A percentile compares a stretch with the other conserved stretches of the same genome.
Evolutionary conservation across 306 rosid genomes (phyloP).

Genomic region (Hylodesmum podocarpum): DNA sequence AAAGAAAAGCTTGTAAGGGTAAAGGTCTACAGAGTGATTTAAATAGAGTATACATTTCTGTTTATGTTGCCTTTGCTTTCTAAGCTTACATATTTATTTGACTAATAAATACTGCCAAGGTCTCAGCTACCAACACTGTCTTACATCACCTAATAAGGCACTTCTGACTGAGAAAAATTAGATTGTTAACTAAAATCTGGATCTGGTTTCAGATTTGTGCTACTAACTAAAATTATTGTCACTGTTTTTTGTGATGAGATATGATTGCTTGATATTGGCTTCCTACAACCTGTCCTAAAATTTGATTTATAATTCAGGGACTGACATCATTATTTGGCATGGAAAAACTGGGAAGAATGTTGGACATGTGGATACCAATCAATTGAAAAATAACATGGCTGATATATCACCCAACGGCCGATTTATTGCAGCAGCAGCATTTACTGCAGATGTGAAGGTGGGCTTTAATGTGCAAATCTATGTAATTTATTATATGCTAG

Average conservation of each 20-base stretch:
- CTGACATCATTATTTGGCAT: constrained; percentile 94
- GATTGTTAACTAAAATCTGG: neutral
- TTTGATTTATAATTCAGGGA: constrained; percentile 57
- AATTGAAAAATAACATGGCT: constrained; percentile 92
- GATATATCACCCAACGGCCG: constrained; percentile 96
- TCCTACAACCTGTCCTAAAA: constrained; percentile 22
- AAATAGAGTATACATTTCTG: neutral
- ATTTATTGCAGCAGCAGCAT: constrained; percentile 98
- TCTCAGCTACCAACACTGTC: neutral
- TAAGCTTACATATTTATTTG: neutral
- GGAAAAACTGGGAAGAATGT: constrained; percentile 85
- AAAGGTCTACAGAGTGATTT: constrained; percentile 19
- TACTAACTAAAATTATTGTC: constrained; percentile 8
- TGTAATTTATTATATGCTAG: neutral
- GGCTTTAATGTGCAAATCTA: neutral
- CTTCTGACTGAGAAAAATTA: constrained; percentile 6
- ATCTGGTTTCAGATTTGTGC: neutral
- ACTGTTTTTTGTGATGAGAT: neutral
- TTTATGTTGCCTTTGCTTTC: constrained; percentile 16
- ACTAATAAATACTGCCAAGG: neutral
- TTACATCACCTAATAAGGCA: neutral
- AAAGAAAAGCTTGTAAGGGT: neutral
- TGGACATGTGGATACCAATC: constrained; percentile 95
- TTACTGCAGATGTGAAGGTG: constrained; percentile 98
- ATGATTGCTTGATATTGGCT: constrained; percentile 8